Percentiles rank a stretch among this genome's conserved stretches.
Evolutionary conservation across 1,139 yeast genomes (phyloP).

Genomic region (Kodamaea plutei): DNA sequence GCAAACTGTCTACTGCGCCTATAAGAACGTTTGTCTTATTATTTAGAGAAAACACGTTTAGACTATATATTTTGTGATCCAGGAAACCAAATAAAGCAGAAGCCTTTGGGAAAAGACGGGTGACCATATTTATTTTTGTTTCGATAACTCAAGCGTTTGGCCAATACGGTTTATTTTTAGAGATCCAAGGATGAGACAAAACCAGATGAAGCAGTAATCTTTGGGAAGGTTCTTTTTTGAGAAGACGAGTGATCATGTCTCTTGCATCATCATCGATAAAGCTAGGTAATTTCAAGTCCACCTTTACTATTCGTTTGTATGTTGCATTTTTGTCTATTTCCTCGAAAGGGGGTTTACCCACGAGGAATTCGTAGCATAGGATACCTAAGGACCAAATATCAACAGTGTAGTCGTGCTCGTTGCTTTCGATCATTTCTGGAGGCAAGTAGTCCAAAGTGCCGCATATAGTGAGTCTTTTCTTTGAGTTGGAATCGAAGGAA

Average conservation of each 20-base stretch:
- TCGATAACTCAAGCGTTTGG: no score
- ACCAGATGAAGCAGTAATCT: conserved; percentile 62
- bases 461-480: conserved; percentile 74
- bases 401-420: conserved; percentile 72
- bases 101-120: no score
- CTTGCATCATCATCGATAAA: conserved; percentile 71
- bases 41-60: no score
- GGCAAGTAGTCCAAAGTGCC: conserved; percentile 94
- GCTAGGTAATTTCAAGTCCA: conserved; percentile 70
- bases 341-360: conserved; percentile 91
- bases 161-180: conserved; percentile 52
- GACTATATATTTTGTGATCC: no score
- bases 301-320: conserved; percentile 70
- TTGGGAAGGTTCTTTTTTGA: conserved; percentile 65
- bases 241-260: conserved; percentile 58
- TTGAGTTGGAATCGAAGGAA: conserved; percentile 25
- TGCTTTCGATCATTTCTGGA: conserved; percentile 90
- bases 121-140: no score
- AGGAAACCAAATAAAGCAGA: no score
- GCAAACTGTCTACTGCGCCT: no score
- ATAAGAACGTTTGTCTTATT: no score
- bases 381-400: conserved; percentile 95
- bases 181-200: conserved; percentile 78
- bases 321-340: conserved; percentile 72
- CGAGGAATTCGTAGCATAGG: conserved; percentile 77